Base-by-base conservation (phyloP, 306 rosid species). In the Macrotyloma uniflorum region DNA sequence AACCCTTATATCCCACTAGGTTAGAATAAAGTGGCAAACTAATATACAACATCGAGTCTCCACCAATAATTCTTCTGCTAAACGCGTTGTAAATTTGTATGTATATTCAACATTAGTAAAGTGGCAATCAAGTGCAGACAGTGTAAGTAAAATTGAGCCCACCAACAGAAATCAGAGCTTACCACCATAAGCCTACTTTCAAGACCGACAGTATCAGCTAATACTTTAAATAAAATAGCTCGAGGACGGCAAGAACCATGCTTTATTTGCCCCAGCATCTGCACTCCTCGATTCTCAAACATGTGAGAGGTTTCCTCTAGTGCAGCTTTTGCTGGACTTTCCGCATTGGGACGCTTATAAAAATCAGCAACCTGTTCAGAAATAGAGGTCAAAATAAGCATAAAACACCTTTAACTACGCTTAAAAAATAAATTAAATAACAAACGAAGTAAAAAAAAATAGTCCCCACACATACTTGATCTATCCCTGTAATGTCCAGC, bases 141-240 rank as follows among this genome's bases (percentile, higher is more conserved):
- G 63, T 62, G 15, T 66, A 46, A 19, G 46, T 19, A 14, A 75
- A 80, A 79, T 49, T 40, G 26, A 55, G 45, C 58, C 43, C 32
- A 68, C 59, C 76, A 83, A 68, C 85, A 74, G 42, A 81, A 75
- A 40, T 50, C 28, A 58, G 67, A 79, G 73, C 97, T 96, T 90
- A 96, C 99, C 99, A 89, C 94, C 88, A 89, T 76, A 36, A 96
- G 91, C 75, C 84, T 89, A 79, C 99, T 90, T 87, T 96, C 98
- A 78, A 96, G 99, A 51, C 97, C 98, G n/a, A 96, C 93, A 84
- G 97, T 78, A 85, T 96, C 99, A 18, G 98, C 98, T 59, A 96
- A 85, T 78, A 83, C 97, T 89, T 96, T 96, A 83, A 96, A 96
- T 82, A 96, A 90, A 78, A 96, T 87, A 55, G 98, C 98, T 50